Evolutionary conservation across 495 filamentous ascomycete genomes (phyloP), one percentile per base, ranked within the genome.

Genomic region (Lepraria neglecta): DNA sequence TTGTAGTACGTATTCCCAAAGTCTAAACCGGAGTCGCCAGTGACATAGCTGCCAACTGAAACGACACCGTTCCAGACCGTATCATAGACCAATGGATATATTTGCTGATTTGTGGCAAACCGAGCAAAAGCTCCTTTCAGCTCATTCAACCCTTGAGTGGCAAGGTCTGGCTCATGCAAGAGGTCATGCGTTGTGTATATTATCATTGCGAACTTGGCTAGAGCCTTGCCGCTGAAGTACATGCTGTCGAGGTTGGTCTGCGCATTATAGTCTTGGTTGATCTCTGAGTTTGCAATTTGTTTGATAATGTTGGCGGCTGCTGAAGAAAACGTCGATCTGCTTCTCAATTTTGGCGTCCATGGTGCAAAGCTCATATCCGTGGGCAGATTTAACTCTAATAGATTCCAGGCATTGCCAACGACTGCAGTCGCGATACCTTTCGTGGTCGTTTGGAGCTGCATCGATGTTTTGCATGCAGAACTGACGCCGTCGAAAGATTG

Each of bases 161-260:
- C 86, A 11, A 88, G 69, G 0, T 74, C 72, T 33, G 71, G 70
- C 55, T 92, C 80, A 28, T 80, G 75, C 17, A 87, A 76, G 31
- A 97, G 73, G 56, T 87, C 80, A 64, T 85, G 78, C 27, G 88
- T 76, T 0, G 84, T 83, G 70, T 89, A 87, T 45, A 89, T 75
- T 27, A 94, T 75, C 15, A 74, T 77, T 4, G 91, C 92, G 70
- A 94, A 95, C 68, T 97, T 97, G 64, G 87, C 89, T 10, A 97
- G 74, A 0, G 87, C 90, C 82, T 98, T 98, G 64, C 92, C 92
- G 64, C 87, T 87, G 70, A 88, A 98, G 73, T 98, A 98, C 87
- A 97, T 95, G 64, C 88, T 95, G 70, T 95, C 81, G 38, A 91
- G 78, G 62, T 94, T 81, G 5, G 84, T 84, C 69, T 95, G 87